Evolutionary conservation across 1,139 yeast species (phyloP), one percentile per base, ranked within the genome.

Genomic region (Pichia cactophila): DNA sequence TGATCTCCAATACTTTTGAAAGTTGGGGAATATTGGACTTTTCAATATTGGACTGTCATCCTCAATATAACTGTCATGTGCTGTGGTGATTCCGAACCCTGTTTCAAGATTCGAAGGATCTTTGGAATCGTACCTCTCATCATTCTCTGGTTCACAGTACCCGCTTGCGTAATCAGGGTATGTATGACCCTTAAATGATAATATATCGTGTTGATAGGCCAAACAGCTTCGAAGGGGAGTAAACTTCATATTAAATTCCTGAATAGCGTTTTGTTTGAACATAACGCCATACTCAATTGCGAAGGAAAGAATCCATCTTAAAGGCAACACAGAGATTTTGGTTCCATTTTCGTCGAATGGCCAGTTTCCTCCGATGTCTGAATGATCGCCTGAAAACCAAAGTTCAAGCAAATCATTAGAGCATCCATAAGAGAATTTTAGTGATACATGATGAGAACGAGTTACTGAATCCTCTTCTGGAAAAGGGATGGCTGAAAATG

Each of bases 311-410:
- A 81, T 77, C 86, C 86, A 81, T 51, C 82, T 67, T 26, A 81
- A 63, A 0, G 86, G 66, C 14, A 79, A 56, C 54, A 77, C 71
- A 0, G 78, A 66, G 14, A 73, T 47, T 39, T 61, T 61, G 44
- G 69, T 73, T 3, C 74, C 72, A 41, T 67, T 58, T 3, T 57
- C 50, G 55, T 74, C 77, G 4, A 70, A 63, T 1, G 67, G 62
- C 79, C 81, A 78, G 4, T 84, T 83, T 3, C 86, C 86, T 2
- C 87, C 86, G 52, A 78, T 65, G 61, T 81, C 86, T 4, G 82
- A 71, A 62, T 81, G 87, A 58, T 78, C 78, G 1, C 87, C 87
- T 0, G 84, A 77, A 58, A 81, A 82, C 81, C 82, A 81, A 45
- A 75, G 61, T 58, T 80, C 84, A 8, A 74, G 57, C 23, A 77